Base-by-base conservation (phyloP, 2,329 filamentous ascomycete species). In the Pezicula rhizophila region DNA sequence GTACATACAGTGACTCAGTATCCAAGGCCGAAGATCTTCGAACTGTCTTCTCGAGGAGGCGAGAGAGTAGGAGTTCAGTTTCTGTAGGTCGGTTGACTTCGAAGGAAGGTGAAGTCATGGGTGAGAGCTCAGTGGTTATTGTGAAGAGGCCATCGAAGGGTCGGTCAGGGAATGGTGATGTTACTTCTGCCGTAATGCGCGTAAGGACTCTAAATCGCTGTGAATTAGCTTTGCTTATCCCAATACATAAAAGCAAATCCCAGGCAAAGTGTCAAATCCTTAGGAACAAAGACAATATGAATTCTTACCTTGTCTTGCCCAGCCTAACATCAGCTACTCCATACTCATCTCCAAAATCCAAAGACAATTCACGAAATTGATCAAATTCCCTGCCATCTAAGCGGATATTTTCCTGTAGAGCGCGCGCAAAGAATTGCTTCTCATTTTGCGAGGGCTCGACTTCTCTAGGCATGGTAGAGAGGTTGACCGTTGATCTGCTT, bases 111-210 rank as follows among this genome's bases (percentile, higher is more conserved):
- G 89, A 90, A 25, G 88, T 86, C 84, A 97, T 95, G 43, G 92
- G 89, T 54, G 87, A 89, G 60, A 99, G 81, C 67, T 97, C 93
- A 48, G 91, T 87, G 47, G 84, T 79, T 64, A 97, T 96, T 59
- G 84, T 90, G 74, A 97, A 97, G 67, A 95, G 80, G 66, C 93
- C 93, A 66, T 97, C 93, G 65, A 96, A 96, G 51, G 91, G 92
- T 55, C 92, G 85, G 70, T 97, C 92, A 46, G 85, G 70, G 64
- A 85, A 89, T 39, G 93, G 92, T 35, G 87, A 82, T 10, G 87
- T 87, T 53, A 97, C 87, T 70, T 96, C 89, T 54, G 90, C 87
- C 2, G 90, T 92, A 51, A 95, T 85, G 53, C 88, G 87, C 48
- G 86, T 89, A 52, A 95, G 73, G 50, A 96, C 80, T 62, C 91